Evolutionary conservation across 495 filamentous ascomycete species (phyloP), one percentile per base, ranked within the genome.

Genomic region (Trichoderma asperelloides): DNA sequence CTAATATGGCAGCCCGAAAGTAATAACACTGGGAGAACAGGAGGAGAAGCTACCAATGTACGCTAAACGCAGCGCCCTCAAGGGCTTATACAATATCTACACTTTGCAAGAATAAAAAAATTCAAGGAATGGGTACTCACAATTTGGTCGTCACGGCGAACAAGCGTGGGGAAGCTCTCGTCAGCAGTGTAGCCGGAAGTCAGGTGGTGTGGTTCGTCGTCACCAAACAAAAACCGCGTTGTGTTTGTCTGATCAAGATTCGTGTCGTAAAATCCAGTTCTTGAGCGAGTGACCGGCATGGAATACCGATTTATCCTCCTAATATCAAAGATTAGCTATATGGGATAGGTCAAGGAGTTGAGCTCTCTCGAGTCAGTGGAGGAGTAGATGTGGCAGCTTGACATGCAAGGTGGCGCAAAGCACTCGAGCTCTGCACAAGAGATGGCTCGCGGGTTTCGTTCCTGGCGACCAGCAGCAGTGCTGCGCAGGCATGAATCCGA

Each of bases 141-240:
- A 75, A 92, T 75, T 64, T 85, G 57, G 37, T 67, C 87, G 68
- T 89, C 86, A 69, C 87, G 86, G 65, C 90, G 87, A 63, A 88
- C 86, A 23, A 96, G 79, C 64, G 91, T 89, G 37, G 94, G 91
- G 75, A 97, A 98, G 69, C 87, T 87, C 74, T 93, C 88, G 74
- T 94, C 89, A 63, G 86, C 83, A 62, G 88, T 84, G 57, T 89
- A 89, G 81, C 95, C 86, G 70, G 86, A 82, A 55, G 92, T 89
- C 63, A 74, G 73, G 65, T 74, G 74, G 28, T 82, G 81, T 33
- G 88, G 82, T 33, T 93, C 90, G 70, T 97, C 92, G 73, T 89
- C 89, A 41, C 88, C 89, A 71, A 96, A 96, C 11, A 97, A 80
- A 72, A 93, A 96, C 55, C 88, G 87, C 16, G 91, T 82, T 8